Evolutionary conservation across 257 asterid species (phyloP).

Genomic region (Nicotiana benthamiana): DNA sequence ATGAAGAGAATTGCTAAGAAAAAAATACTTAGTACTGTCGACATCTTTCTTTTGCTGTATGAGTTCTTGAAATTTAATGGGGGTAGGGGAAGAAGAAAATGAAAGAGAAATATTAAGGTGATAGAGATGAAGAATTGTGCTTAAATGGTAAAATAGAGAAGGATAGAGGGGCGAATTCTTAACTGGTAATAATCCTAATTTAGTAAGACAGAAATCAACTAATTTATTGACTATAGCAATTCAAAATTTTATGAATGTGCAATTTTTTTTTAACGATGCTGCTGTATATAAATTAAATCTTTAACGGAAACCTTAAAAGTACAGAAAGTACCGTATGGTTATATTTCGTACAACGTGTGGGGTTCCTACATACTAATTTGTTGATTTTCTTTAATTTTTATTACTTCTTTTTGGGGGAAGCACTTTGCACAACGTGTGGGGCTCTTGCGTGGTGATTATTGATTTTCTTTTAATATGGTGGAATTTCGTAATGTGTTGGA

Average conservation of each 20-base stretch:
- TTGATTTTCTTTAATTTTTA: too few relatives aligned
- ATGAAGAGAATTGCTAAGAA: conserved; percentile 40
- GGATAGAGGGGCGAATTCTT: not conserved
- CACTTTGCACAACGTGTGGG: too few relatives aligned
- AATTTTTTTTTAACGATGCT: not conserved
- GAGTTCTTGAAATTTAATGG: not conserved
- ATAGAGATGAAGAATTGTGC: not conserved
- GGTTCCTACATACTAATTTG: too few relatives aligned
- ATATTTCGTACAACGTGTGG: too few relatives aligned
- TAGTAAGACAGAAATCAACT: not conserved
- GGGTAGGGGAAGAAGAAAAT: not conserved
- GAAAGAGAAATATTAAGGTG: not conserved
- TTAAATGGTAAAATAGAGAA: not conserved
- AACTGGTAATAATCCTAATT: not conserved
- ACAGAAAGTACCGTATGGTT: not conserved
- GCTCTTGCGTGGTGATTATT: too few relatives aligned
- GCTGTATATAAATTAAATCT: not conserved
- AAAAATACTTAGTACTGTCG: conserved; percentile 26
- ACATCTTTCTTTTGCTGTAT: conserved; percentile 10
- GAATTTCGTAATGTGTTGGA: too few relatives aligned
- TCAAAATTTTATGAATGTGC: not conserved
- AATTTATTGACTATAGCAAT: not conserved
- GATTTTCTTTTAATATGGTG: too few relatives aligned
- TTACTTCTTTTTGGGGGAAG: too few relatives aligned
- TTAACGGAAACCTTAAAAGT: not conserved